These are phyloP conservation scores for Pelargonium cotyledonis DNA, from an alignment of 441 rosid genomes.

Conservation along the genomic window DNA sequence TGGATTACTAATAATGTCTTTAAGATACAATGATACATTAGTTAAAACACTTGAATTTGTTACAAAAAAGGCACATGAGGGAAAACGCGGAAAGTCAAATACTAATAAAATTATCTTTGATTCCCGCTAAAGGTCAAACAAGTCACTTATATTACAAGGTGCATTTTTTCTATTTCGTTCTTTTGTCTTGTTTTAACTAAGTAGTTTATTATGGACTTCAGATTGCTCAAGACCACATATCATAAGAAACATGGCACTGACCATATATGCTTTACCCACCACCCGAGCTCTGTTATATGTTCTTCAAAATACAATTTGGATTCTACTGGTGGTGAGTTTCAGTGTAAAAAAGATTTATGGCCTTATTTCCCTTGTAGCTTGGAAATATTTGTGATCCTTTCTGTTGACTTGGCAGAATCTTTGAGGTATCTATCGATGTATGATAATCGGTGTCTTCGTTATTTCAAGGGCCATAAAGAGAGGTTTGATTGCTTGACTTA, in stretches of 20 bases:
- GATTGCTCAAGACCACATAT: constrained; percentile 87
- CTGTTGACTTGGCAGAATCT: constrained; percentile 45
- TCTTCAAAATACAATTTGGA: constrained; percentile 72
- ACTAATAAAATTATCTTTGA: too few species aligned
- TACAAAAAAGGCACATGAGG: too few species aligned
- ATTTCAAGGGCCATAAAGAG: constrained; percentile 93
- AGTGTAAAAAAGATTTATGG: constrained; percentile 7
- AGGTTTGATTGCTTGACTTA: constrained; percentile 36
- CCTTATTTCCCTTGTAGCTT: neutral
- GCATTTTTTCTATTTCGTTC: neutral
- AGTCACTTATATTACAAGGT: too few species aligned
- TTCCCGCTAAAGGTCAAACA: too few species aligned
- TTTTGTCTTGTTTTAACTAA: neutral
- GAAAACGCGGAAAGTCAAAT: neutral
- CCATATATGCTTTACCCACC: constrained; percentile 91
- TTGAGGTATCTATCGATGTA: constrained; percentile 85
- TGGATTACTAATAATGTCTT: too few species aligned
- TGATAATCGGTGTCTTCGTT: constrained; percentile 88
- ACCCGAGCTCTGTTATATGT: constrained; percentile 87
- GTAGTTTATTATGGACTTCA: constrained; percentile 18
- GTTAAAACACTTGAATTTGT: too few species aligned
- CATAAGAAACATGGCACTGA: constrained; percentile 91
- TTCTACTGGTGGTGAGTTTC: constrained; percentile 61
- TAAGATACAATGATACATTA: too few species aligned
- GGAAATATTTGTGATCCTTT: constrained; percentile 12